phyloP scores from a whole-genome alignment of 768 basidiomycete genomes.

The Kwoniella sp. region DNA sequence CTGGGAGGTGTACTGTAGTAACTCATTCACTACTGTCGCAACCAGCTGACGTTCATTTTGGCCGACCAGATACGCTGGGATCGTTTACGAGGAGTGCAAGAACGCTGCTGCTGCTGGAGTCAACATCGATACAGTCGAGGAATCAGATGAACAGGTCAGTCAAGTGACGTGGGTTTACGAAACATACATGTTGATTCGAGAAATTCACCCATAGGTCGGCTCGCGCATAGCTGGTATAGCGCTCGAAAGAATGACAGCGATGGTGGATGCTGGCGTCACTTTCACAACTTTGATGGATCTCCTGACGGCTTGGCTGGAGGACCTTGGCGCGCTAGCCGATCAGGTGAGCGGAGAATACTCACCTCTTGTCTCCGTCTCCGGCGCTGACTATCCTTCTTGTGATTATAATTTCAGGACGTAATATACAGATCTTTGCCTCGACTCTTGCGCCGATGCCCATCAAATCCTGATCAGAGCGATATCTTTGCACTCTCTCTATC shows the following conservation, averaged over 20 bases:
- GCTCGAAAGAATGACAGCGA: conserved; percentile 30
- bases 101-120: conserved; percentile 14
- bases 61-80: conserved; percentile 28
- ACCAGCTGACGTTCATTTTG: neutral
- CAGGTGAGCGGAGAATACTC: conserved; percentile 23
- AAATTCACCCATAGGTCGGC: conserved; percentile 8
- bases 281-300: conserved; percentile 34
- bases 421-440: conserved; percentile 39
- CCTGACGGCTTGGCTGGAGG: conserved; percentile 43
- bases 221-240: conserved; percentile 34
- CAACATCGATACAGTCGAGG: conserved; percentile 5
- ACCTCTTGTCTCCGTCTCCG: too few species aligned
- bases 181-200: neutral
- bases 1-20: neutral
- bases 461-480: conserved; percentile 10
- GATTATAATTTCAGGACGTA: conserved; percentile 25
- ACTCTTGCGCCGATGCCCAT: conserved; percentile 18
- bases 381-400: too few species aligned
- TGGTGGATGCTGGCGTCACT: conserved; percentile 32
- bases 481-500: conserved; percentile 20
- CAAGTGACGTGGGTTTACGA: neutral
- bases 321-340: conserved; percentile 36
- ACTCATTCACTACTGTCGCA: neutral
- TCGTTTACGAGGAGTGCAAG: conserved; percentile 44
- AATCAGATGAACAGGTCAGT: conserved; percentile 20